Evolutionary conservation across 139 green algal genomes (phyloP), one percentile per base, ranked within the genome.

Genomic region (Picocystis salinarum): DNA sequence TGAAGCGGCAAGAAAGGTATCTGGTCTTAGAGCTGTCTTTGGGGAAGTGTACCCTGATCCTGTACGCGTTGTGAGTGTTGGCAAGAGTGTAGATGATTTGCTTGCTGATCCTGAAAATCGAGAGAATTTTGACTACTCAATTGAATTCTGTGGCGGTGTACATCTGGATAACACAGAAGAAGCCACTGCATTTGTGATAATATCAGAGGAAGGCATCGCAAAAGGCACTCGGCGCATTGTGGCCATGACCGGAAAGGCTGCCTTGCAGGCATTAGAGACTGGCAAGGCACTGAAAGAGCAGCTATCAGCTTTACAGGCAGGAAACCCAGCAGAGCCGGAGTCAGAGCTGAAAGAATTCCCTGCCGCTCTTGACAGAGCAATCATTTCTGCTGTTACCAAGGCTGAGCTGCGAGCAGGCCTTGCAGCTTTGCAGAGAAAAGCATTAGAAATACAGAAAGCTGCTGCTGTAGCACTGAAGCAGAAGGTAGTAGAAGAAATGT

Each of bases 141-240:
- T 96, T 6, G 88, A 98, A 64, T 98, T 98, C 53, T 98, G 88
- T 60, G 88, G 88, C 26, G 88, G 88, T 36, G 95, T 85, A 3
- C 88, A 98, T 60, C 63, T 98, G 42, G 40, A 24, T 36, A 85
- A 85, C 70, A 94, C 85, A 7, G 18, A 18, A 23, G 55, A 83
- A 28, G 88, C 85, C 7, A 46, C 55, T 20, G 65, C 68, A 0
- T 98, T 98, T 61, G 85, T 71, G 13, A 62, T 98, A 24, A 33
- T 97, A n/a, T 67, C 44, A 12, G 88, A 98, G 65, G 86, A 93
- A 61, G 88, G 79, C 44, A 89, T 94, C 31, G 77, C 87, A 50
- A 96, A 97, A 77, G 79, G 79, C 28, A 50, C 88, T 23, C 67
- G 85, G 22, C 74, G 88, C 29, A 77, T 98, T 23, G 65, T 93